phyloP scores from a whole-genome alignment of 2,329 filamentous ascomycete genomes.

The Stagonosporopsis vannaccii region DNA sequence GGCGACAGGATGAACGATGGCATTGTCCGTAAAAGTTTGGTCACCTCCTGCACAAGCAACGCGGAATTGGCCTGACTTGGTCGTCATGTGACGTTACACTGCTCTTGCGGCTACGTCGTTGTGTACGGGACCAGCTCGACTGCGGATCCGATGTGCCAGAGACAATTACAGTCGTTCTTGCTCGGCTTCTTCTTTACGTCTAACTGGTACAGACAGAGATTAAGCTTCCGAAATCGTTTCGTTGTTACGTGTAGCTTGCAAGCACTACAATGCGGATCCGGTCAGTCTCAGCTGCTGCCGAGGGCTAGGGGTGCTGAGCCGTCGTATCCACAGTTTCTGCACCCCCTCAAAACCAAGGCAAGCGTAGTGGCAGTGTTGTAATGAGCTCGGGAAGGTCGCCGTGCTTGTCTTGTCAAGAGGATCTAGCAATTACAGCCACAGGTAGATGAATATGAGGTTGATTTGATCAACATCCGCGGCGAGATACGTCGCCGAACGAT shows the following conservation, averaged over 20 bases:
- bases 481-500: conserved; percentile 22
- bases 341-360: conserved; percentile 8
- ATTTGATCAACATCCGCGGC: background rate
- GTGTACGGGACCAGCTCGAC: too few species aligned
- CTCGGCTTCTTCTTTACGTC: background rate
- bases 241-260: background rate
- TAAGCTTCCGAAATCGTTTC: background rate
- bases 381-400: background rate
- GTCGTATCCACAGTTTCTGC: conserved; percentile 10
- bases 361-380: background rate
- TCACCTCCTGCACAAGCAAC: too few species aligned
- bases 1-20: too few species aligned
- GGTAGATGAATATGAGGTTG: background rate
- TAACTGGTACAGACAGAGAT: background rate
- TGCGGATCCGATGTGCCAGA: background rate
- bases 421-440: background rate
- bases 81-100: background rate
- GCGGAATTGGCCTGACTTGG: too few species aligned
- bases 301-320: background rate
- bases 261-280: conserved; percentile 8
- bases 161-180: background rate
- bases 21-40: too few species aligned
- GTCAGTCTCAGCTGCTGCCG: background rate
- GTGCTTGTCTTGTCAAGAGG: background rate
- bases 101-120: too few species aligned